A percentile compares a stretch with the other conserved stretches of the same genome.
Conservation (phyloP, 1,284 basidiomycete genomes). For the Vanrija pseudolonga region DNA sequence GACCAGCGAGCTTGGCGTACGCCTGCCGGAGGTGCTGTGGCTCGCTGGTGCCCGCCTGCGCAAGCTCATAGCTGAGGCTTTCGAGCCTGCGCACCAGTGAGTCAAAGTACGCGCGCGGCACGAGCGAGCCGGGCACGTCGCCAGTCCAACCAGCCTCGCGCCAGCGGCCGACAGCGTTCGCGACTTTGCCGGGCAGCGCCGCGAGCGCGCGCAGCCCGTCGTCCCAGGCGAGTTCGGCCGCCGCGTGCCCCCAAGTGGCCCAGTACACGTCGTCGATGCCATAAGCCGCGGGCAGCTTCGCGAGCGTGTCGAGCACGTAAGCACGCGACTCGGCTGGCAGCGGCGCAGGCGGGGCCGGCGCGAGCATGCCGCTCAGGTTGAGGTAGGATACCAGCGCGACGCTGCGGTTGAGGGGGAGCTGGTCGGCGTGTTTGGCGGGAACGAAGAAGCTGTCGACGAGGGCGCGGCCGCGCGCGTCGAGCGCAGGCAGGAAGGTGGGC, state of each 20-base stretch:
- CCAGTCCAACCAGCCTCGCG: conserved; percentile 43
- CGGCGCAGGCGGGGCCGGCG: conserved; percentile 5
- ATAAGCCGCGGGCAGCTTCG: conserved; percentile 59
- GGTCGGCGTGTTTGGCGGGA: background rate
- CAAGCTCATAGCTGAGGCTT: conserved; percentile 49
- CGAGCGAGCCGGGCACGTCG: conserved; percentile 21
- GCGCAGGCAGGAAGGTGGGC: conserved; percentile 62
- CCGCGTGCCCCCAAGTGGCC: conserved; percentile 9
- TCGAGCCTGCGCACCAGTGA: conserved; percentile 49
- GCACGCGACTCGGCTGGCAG: conserved; percentile 22
- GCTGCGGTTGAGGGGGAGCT: background rate
- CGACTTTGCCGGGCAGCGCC: conserved; percentile 34
- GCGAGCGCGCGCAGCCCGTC: conserved; percentile 29
- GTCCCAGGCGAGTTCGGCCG: conserved; percentile 36
- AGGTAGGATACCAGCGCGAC: conserved; percentile 33
- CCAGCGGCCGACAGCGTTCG: conserved; percentile 44
- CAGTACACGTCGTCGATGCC: conserved; percentile 62
- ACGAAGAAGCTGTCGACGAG: conserved; percentile 32
- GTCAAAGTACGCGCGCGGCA: conserved; percentile 56
- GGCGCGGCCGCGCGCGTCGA: conserved; percentile 52
- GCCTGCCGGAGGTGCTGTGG: conserved; percentile 17
- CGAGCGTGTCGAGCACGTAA: conserved; percentile 51
- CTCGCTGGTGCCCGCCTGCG: conserved; percentile 48
- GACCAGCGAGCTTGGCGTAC: conserved; percentile 25
- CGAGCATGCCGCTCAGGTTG: conserved; percentile 25